phyloP scores from a whole-genome alignment of 139 green algal species.

The Penium margaritaceum region DNA sequence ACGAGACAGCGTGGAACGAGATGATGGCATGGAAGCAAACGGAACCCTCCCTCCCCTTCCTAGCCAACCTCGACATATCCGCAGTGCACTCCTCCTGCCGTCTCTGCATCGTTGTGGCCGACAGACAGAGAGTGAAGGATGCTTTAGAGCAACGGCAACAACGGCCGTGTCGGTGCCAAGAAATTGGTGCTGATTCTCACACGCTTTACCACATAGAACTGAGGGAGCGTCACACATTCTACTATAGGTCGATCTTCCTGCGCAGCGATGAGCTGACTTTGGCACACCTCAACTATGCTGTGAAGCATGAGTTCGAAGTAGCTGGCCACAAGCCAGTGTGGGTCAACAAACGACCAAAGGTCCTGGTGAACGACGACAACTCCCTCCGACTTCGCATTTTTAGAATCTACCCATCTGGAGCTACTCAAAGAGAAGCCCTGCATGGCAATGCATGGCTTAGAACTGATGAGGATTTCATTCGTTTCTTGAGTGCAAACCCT shows the following conservation, averaged over 20 bases:
- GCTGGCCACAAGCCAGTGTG: constrained; percentile 24
- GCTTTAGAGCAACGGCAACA: background rate
- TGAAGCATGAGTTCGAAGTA: background rate
- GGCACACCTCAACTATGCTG: background rate
- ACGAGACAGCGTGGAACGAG: constrained; percentile 16
- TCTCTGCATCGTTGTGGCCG: constrained; percentile 35
- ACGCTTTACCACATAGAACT: constrained; percentile 32
- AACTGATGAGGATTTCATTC: constrained; percentile 15
- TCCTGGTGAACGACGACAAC: background rate
- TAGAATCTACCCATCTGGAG: constrained; percentile 19
- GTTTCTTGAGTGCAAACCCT: constrained; percentile 12
- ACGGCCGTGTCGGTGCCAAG: constrained; percentile 6
- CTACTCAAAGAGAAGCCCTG: constrained; percentile 37
- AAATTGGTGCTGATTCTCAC: constrained; percentile 1
- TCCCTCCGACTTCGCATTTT: constrained; percentile 7
- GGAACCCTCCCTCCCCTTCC: constrained; percentile 21
- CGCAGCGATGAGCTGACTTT: constrained; percentile 4
- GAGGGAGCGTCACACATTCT: constrained; percentile 28
- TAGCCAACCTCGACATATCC: constrained; percentile 27
- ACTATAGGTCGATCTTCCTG: constrained; percentile 30
- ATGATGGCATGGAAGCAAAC: constrained; percentile 38
- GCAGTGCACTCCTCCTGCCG: constrained; percentile 43
- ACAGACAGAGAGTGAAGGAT: constrained; percentile 9
- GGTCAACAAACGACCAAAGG: constrained; percentile 14
- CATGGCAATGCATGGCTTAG: constrained; percentile 27